Base-by-base conservation (phyloP, 2,329 filamentous ascomycete genomes). In the Septoria petroselini region DNA sequence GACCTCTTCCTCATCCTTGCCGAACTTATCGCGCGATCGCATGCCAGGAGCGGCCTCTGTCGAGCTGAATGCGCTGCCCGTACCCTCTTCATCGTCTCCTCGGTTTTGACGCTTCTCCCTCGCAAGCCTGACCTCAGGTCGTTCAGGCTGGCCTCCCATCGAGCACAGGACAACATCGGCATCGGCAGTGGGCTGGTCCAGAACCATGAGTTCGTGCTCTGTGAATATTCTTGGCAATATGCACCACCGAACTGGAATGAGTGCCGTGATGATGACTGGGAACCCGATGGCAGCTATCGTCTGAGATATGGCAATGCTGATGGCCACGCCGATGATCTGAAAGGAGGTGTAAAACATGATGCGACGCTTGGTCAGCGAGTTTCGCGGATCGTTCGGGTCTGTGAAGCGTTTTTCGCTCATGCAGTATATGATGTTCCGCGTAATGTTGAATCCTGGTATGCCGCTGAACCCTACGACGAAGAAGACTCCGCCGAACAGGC, bases 281-380 rank as follows among this genome's bases (percentile, higher is more conserved):
- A 82, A 82, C 0, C 77, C 76, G 56, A 82, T 80, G 0, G 78
- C 80, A 0, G 76, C 80, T 18, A 82, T 76, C 0, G 79, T 82
- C 62, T 82, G 77, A 2, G 78, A 80, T 44, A 82, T 77, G 0
- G 77, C 79, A 9, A 83, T 78, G 2, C 74, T 78, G 5, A 74
- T 72, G 0, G 71, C 73, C 15, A 82, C 78, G 1, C 73, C 75
- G 2, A 76, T 34, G 1, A 77, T 58, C 58, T 82, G 77, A 15
- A 78, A 71, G 9, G 65, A 70, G 1, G 81, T 70, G 57, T 77
- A 83, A 2, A 72, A 69, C 52, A 70, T 62, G 19, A 82, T 74
- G 12, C 75, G 71, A 7, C 68, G 68, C 11, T 70, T 71, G 4
- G 65, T 66, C 7, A 81, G 65, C 1, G 62, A 67, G 3, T 69